phyloP scores from a whole-genome alignment of 139 green algal species.

The Ettlia oleoabundans region DNA sequence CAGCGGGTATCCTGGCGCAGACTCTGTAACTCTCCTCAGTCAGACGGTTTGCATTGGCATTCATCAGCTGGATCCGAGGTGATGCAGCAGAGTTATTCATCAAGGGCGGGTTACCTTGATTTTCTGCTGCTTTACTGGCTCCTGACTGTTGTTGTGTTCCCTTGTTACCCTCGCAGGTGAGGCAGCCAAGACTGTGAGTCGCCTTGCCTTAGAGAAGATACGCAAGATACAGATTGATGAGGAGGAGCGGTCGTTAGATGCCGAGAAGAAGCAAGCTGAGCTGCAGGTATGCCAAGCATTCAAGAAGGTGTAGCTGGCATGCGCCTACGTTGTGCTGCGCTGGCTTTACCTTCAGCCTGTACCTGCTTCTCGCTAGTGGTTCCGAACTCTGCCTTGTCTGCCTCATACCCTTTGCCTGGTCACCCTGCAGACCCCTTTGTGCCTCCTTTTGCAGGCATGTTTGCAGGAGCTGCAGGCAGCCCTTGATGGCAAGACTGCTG shows the following conservation, averaged over 20 bases:
- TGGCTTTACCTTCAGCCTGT: neutral
- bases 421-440: neutral
- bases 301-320: no score
- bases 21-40: no score
- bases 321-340: neutral
- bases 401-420: neutral
- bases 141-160: neutral
- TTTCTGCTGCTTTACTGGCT: neutral
- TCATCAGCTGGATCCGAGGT: no score
- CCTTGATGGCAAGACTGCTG: constrained; percentile 12
- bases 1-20: no score
- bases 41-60: no score
- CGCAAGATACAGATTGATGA: constrained; percentile 15
- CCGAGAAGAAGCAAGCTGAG: neutral
- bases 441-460: neutral
- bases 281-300: no score
- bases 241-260: neutral
- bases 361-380: neutral
- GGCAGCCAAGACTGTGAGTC: constrained; percentile 30
- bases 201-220: constrained; percentile 18
- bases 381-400: neutral
- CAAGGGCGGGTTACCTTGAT: no score
- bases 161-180: neutral
- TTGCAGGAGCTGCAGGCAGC: neutral
- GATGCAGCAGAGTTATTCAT: no score